These are phyloP conservation scores for Xenoacremonium recifei DNA, from an alignment of 2,329 filamentous ascomycete species.

Conservation along the genomic window DNA sequence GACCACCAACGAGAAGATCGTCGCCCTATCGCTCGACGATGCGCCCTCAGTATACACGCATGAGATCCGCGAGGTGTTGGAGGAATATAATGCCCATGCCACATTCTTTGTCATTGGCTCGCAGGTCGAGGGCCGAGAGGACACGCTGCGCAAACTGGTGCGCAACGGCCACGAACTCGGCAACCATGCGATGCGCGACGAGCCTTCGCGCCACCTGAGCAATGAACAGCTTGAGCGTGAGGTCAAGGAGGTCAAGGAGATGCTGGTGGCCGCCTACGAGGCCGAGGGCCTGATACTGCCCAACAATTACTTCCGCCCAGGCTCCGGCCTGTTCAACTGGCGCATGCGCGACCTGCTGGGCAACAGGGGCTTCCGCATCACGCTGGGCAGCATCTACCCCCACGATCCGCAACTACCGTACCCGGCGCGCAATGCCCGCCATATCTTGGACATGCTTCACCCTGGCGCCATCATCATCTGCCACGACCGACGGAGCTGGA, in stretches of 20 bases:
- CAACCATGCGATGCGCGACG: slow-evolving; percentile 89
- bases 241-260: slow-evolving; percentile 61
- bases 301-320: slow-evolving; percentile 75
- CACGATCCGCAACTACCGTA: slow-evolving; percentile 84
- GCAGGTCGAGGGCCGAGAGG: slow-evolving; percentile 62
- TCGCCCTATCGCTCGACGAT: slow-evolving; percentile 87
- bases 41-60: slow-evolving; percentile 71
- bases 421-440: slow-evolving; percentile 68
- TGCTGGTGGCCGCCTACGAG: slow-evolving; percentile 57
- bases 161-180: slow-evolving; percentile 68
- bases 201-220: slow-evolving; percentile 64
- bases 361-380: slow-evolving; percentile 65
- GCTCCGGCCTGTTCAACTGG: slow-evolving; percentile 77
- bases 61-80: slow-evolving; percentile 68
- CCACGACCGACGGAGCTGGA: slow-evolving; percentile 84
- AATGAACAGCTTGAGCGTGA: slow-evolving; percentile 60
- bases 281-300: slow-evolving; percentile 43
- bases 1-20: slow-evolving; percentile 55
- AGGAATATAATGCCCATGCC: slow-evolving; percentile 64
- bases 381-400: slow-evolving; percentile 84
- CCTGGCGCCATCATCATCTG: slow-evolving; percentile 81
- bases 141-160: slow-evolving; percentile 57
- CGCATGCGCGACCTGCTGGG: slow-evolving; percentile 63
- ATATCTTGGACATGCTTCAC: slow-evolving; percentile 76
- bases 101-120: slow-evolving; percentile 89